Percentiles rank a stretch among this genome's conserved stretches.
Evolutionary conservation across 139 green algal species (phyloP).

Genomic region (Pleodorina starrii): DNA sequence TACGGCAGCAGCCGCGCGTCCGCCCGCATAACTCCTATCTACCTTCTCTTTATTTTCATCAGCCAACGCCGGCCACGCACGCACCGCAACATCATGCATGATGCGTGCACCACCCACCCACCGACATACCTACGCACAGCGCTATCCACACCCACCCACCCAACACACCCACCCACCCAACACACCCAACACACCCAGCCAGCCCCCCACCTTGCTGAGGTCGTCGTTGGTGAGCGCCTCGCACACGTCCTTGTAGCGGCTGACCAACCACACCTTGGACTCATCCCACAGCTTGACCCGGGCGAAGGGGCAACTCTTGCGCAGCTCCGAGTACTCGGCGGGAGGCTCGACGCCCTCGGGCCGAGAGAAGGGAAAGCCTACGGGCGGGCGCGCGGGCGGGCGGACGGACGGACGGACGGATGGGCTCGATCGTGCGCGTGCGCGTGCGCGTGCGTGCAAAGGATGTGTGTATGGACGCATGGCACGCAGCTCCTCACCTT

Average conservation of each 20-base stretch:
- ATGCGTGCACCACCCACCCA: no score
- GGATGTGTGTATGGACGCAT: not conserved
- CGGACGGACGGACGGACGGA: no score
- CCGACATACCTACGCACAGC: no score
- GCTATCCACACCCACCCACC: no score
- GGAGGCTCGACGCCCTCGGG: not conserved
- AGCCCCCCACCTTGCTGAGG: constrained; percentile 59
- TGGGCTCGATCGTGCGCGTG: not conserved
- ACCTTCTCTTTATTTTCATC: no score
- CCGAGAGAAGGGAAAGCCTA: not conserved
- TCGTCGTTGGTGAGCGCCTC: constrained; percentile 53
- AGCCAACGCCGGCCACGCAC: no score
- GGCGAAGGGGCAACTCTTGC: not conserved
- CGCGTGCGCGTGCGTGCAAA: not conserved
- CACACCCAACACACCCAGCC: no score
- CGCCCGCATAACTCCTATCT: no score
- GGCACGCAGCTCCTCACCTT: not conserved
- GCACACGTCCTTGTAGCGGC: constrained; percentile 52
- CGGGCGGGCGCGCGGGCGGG: no score
- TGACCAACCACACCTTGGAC: constrained; percentile 58
- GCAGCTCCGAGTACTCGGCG: not conserved
- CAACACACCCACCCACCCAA: no score
- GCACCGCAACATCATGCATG: no score
- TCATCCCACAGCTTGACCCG: constrained; percentile 57
- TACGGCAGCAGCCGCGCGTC: no score